A percentile compares a stretch with the other conserved stretches of the same genome.
phyloP scores from a whole-genome alignment of 352 stramenopile genomes.

The Phytopythium chamaehyphon region DNA sequence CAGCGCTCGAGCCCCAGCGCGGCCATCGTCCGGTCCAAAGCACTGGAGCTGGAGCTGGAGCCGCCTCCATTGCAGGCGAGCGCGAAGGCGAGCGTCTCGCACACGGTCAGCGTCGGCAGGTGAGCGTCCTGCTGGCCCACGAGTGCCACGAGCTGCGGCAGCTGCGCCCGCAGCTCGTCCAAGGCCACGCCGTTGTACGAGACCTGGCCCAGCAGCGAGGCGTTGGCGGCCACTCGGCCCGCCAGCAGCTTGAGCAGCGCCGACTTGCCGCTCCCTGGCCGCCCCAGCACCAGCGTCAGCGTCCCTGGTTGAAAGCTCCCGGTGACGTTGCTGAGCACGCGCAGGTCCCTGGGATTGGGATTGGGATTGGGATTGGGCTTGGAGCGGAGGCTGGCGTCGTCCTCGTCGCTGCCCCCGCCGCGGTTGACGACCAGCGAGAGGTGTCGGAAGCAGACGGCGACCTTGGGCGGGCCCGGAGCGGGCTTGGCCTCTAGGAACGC shows the following conservation, averaged over 20 bases:
- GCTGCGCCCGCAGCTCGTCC: slow-evolving; percentile 21
- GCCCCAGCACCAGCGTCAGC: slow-evolving; percentile 48
- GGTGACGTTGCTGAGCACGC: slow-evolving; percentile 36
- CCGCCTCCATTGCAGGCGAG: slow-evolving; percentile 66
- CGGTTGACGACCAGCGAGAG: slow-evolving; percentile 28
- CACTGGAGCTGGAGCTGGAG: slow-evolving; percentile 12
- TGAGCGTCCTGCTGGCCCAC: slow-evolving; percentile 73
- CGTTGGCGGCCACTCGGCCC: slow-evolving; percentile 20
- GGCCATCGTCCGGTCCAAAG: slow-evolving; percentile 30
- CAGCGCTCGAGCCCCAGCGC: slow-evolving; percentile 37
- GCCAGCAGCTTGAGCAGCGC: slow-evolving; percentile 43
- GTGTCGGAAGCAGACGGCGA: slow-evolving; percentile 30
- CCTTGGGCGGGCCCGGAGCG: slow-evolving; percentile 8
- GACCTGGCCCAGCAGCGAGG: slow-evolving; percentile 25
- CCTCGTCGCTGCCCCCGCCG: slow-evolving; percentile 9
- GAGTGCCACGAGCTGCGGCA: slow-evolving; percentile 45
- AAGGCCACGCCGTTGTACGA: slow-evolving; percentile 38
- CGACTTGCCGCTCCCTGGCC: slow-evolving; percentile 45
- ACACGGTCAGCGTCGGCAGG: slow-evolving; percentile 83
- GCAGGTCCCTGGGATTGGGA: not conserved
- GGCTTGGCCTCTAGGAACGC: too few relatives aligned
- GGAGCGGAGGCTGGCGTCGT: too few relatives aligned
- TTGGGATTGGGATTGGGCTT: too few relatives aligned
- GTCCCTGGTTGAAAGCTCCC: slow-evolving; percentile 33
- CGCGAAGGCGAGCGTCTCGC: slow-evolving; percentile 92